These are phyloP conservation scores for Cladosporium sp. DNA, from an alignment of 2,329 filamentous ascomycete species.

Conservation along the genomic window DNA sequence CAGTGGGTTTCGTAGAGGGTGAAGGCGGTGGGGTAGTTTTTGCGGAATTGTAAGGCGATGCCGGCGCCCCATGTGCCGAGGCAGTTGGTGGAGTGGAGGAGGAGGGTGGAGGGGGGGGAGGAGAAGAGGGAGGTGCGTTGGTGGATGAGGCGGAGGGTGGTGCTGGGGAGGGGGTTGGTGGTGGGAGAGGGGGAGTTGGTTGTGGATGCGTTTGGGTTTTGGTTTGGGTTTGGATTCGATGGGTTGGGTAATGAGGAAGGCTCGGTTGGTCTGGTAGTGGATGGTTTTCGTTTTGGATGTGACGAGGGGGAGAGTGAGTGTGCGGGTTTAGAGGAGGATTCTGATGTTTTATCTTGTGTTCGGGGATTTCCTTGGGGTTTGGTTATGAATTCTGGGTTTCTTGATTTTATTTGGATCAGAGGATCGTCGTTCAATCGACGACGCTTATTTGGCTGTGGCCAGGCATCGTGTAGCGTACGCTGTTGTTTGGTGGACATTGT, in stretches of 20 bases:
- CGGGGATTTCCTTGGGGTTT: too few relatives aligned
- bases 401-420: too few relatives aligned
- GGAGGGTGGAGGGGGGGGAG: slow-evolving; percentile 45
- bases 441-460: background rate
- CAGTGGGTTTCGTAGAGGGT: slow-evolving; percentile 47
- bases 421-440: background rate
- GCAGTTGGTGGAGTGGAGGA: slow-evolving; percentile 60
- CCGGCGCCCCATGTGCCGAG: slow-evolving; percentile 55
- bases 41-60: slow-evolving; percentile 50
- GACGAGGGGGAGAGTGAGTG: too few relatives aligned
- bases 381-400: too few relatives aligned
- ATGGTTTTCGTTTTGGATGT: too few relatives aligned
- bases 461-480: background rate
- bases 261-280: too few relatives aligned
- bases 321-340: too few relatives aligned
- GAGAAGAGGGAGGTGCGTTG: slow-evolving; percentile 48
- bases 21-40: slow-evolving; percentile 49
- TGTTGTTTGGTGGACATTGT: background rate
- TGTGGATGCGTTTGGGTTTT: too few relatives aligned
- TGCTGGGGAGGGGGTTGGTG: background rate
- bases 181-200: background rate
- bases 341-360: too few relatives aligned
- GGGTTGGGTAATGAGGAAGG: background rate
- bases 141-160: slow-evolving; percentile 15
- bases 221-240: background rate